Conservation (phyloP, 495 filamentous ascomycete species). For the Lophiostoma macrostomum region DNA sequence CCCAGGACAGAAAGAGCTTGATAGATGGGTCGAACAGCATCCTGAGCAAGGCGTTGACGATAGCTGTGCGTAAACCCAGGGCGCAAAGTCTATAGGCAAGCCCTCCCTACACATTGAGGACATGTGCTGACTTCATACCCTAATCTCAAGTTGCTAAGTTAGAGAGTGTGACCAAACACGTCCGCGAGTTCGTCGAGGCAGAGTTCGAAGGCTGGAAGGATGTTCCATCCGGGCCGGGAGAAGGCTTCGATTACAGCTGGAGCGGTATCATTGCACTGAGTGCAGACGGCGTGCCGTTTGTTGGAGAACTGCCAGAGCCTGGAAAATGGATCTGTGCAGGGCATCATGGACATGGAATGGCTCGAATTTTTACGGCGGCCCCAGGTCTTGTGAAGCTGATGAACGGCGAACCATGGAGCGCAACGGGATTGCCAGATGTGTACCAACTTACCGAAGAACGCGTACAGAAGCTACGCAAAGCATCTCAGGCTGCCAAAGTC, state of each 20-base stretch:
- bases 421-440: conserved; percentile 9
- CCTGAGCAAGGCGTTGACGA: conserved; percentile 11
- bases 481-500: not conserved
- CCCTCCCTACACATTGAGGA: no score
- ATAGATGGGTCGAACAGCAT: conserved; percentile 9
- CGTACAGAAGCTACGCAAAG: not conserved
- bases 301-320: conserved; percentile 8
- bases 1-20: conserved; percentile 15
- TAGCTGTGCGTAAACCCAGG: not conserved
- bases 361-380: conserved; percentile 13
- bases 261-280: conserved; percentile 13
- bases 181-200: not conserved
- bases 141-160: no score
- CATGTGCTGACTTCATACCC: no score
- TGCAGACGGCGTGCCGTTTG: conserved; percentile 13
- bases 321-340: conserved; percentile 18
- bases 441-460: conserved; percentile 3
- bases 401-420: conserved; percentile 5
- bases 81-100: no score
- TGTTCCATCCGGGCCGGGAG: not conserved
- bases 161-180: conserved; percentile 5
- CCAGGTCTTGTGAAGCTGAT: conserved; percentile 8
- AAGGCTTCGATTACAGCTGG: conserved; percentile 22
- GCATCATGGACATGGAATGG: conserved; percentile 17
- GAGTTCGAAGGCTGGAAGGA: conserved; percentile 13